Base-by-base conservation (phyloP, 139 green algal genomes). In the Chlorella sp. region DNA sequence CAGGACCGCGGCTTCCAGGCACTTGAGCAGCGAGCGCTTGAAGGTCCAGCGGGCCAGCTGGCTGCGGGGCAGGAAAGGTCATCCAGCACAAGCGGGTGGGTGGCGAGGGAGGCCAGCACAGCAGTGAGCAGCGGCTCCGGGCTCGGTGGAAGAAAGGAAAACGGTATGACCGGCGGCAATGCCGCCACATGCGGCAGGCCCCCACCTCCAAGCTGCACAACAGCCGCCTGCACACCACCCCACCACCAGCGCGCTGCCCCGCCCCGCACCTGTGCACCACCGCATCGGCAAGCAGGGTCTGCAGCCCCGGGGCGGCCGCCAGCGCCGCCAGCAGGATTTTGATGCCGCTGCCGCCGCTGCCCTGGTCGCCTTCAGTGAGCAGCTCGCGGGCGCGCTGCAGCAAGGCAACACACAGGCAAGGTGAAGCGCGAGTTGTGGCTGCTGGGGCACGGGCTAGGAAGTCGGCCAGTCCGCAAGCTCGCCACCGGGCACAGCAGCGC, bases 21-120 rank as follows among this genome's bases (percentile, higher is more conserved):
- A 84, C 64, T 76, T 75, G 32, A 84, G 79, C 79, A 84, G 79
- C 0, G 79, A 75, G 79, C 79, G 79, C 44, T 84, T 84, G 79
- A 84, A 84, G 64, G 79, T 84, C 79, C 79, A 84, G 44, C 79
- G 79, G 0, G 79, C 62, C 79, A 84, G 79, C 58, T 83, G 77
- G 79, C 67, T 84, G 75, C 48, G n/a, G n/a, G n/a, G 48, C 67
- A 68, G 44, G 73, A 3, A 28, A 44, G 44, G 24, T 7, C n/a
- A 73, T 19, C 32, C 36, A 36, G 34, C 14, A 3, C 22, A 54
- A 11, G 8, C n/a, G n/a, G n/a, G n/a, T n/a, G n/a, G n/a, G n/a
- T n/a, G n/a, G n/a, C n/a, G n/a, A n/a, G n/a, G n/a, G n/a, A n/a
- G n/a, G n/a, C n/a, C n/a, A n/a, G n/a, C n/a, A n/a, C 64, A 70